Evolutionary conservation across 805 yeast genomes (phyloP), one percentile per base, ranked within the genome.

Genomic region (Candida fluviatilis): DNA sequence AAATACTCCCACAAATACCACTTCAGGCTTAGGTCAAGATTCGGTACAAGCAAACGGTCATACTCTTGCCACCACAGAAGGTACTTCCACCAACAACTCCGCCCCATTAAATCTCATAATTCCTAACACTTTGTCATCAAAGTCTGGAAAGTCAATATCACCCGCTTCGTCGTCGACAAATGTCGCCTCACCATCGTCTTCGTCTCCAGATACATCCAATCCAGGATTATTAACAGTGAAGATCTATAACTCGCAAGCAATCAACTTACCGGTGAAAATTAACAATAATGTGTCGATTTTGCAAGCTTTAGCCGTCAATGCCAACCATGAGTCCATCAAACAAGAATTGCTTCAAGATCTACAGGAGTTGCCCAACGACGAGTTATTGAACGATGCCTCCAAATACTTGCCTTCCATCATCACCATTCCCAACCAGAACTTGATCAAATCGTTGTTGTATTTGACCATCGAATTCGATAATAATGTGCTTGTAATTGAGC

Each of bases 391-490:
- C 39, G 52, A 54, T 42, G 72, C 61, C 5, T 46, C 70, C 26
- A 48, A 59, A 34, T 45, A 57, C 31, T 66, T 81, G 32, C 82
- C 87, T 30, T 71, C 82, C 12, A 66, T 74, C 31, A 66, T 78
- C 32, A 64, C 76, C 34, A 64, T 77, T 31, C 81, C 85, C 12
- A 73, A 75, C 21, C 67, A 64, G 32, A 69, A 70, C 36, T 64
- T 73, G 25, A 72, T 77, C 45, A 79, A 78, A 48, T 77, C 93
- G 13, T 72, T 95, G 42, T 73, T 93, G 27, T 87, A 86, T 60
- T 75, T 90, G 52, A 88, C 95, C 2, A 72, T 93, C 32, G 99
- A 93, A 62, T 91, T 89, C 57, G 99, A 93, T 63, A 93, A 93
- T 62, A 88, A 91, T 36, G 93, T 90, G 48, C 83, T 93, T 46